Evolutionary conservation across 805 yeast genomes (phyloP), one percentile per base, ranked within the genome.

Genomic region (Spathaspora passalidarum): DNA sequence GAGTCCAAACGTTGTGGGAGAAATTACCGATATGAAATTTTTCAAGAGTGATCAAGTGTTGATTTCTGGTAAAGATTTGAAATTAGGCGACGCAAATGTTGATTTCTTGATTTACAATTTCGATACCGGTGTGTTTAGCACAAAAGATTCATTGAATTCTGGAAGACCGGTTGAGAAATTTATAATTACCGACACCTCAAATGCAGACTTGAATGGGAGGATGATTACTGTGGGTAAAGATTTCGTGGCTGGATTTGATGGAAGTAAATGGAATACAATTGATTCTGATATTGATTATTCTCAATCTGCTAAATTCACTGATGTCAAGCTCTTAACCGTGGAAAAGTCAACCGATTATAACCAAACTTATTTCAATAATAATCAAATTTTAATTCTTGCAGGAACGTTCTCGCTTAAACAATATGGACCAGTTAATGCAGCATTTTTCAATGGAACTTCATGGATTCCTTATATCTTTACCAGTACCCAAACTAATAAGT

Each of bases 381-480:
- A 69, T 37, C 65, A 75, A 43, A 61, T 80, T 0, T 60, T 88
- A 19, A 54, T 83, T 20, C 76, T 84, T 2, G 66, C 86, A 2
- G 96, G 96, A 32, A 52, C 60, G 21, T 68, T 87, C 38, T 57
- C 63, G 3, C 56, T 86, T 34, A 53, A 63, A 2, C 60, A 60
- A 2, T 81, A 76, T 56, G 94, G 91, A 0, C 57, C 64, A 20
- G 80, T 78, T 2, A 78, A 82, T 34, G 72, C 81, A 21, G 92
- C 91, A 0, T 63, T 79, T 22, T 88, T 62, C 63, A 81, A 88
- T 57, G 90, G 95, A 1, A 52, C 67, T 0, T 42, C 53, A 6
- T 89, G 96, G 96, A 56, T 66, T 23, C 96, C 96, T 10, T 79
- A 74, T 47, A 58, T 80, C 2, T 76, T 77, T 49, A 65, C 86